A percentile compares a stretch with the other conserved stretches of the same genome.
phyloP scores from a whole-genome alignment of 2,329 filamentous ascomycete genomes.

The Pseudophaeomoniella oleicola region DNA sequence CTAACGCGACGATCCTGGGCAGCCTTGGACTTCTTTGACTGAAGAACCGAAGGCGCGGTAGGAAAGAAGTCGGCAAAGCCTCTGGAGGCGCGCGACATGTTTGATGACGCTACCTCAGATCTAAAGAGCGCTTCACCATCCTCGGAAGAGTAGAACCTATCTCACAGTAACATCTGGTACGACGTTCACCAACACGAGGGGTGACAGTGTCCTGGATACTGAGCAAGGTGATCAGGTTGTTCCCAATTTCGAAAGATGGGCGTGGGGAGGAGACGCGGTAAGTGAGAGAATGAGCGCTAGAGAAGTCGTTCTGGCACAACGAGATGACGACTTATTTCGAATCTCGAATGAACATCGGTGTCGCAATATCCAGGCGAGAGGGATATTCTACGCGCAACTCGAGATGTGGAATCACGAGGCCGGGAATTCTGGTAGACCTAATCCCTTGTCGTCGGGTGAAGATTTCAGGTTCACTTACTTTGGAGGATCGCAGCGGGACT shows the following conservation, averaged over 20 bases:
- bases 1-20: slow-evolving; percentile 41
- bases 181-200: too few relatives aligned
- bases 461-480: background rate
- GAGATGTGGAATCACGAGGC: too few relatives aligned
- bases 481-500: background rate
- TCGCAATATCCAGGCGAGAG: background rate
- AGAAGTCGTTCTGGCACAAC: too few relatives aligned
- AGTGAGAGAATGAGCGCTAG: background rate
- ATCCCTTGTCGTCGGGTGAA: background rate
- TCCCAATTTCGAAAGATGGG: too few relatives aligned
- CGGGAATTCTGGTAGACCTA: too few relatives aligned
- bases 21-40: slow-evolving; percentile 28
- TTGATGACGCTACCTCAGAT: slow-evolving; percentile 23
- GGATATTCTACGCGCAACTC: background rate
- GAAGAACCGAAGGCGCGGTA: slow-evolving; percentile 53
- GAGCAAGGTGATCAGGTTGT: too few relatives aligned
- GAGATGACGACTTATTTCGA: too few relatives aligned
- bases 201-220: too few relatives aligned
- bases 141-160: background rate
- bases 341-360: too few relatives aligned
- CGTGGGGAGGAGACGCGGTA: background rate
- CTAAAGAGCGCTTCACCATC: slow-evolving; percentile 1
- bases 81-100: slow-evolving; percentile 68
- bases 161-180: too few relatives aligned
- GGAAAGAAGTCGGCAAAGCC: slow-evolving; percentile 81